Evolutionary conservation across 129 eudicot species (phyloP), one percentile per base, ranked within the genome.

Genomic region (Artemisia argyi): DNA sequence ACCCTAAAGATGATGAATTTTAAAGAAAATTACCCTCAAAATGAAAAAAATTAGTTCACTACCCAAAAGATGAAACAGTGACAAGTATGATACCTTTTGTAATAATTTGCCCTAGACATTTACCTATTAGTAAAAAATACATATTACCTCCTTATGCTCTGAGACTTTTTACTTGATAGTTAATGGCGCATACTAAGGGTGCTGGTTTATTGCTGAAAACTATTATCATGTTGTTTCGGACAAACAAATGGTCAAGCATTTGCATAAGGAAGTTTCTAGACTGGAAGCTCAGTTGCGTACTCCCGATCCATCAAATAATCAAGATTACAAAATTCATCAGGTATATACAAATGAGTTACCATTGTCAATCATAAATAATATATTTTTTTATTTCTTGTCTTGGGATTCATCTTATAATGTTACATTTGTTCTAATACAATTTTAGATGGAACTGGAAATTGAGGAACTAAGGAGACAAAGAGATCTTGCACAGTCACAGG

Each of bases 251-350:
- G 96, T 93, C 28, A 93, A 89, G 79, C 97, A 89, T 85, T 83
- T 93, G 80, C 98, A 89, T 77, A 93, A 93, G 85, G 96, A 93
- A 84, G 98, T 93, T 73, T 96, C 97, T 26, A 83, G 97, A 68
- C 80, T 93, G 3, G 98, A 89, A 81, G 97, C 98, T 58, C 96
- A 79, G 81, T 71, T 90, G 69, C 92, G 92, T 49, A 93, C 98
- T 15, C 98, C 98, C 13, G 97, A 87, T 64, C 90, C 91, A 58
- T 79, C 85, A 39, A 78, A 78, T 66, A 91, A 93, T 48, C 90
- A 90, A 78, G 98, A 93, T 67, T 71, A 51, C 26, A 93, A 84
- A 80, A 87, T 93, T 77, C 92, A 62, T 57, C 90, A 85, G 97
- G 98, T 64, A 71, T 39, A 39, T 10, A 39, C 9, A 39, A n/a